Conservation (phyloP, 441 rosid species). For the Eutrema salsugineum region DNA sequence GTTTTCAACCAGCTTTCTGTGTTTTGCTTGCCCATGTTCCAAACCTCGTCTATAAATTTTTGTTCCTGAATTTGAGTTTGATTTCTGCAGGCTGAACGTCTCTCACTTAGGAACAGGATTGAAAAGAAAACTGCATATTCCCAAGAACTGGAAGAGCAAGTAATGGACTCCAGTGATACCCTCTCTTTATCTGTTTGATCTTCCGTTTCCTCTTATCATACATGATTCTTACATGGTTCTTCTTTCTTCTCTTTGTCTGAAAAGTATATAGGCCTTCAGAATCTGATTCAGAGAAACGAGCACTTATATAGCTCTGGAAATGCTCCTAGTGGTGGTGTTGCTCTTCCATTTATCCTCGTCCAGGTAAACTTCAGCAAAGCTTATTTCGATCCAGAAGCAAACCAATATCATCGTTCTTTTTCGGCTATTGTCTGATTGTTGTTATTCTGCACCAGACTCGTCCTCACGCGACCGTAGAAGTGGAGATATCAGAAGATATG, state of each 20-base stretch:
- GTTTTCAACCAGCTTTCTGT: constrained; percentile 35
- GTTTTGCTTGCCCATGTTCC: neutral
- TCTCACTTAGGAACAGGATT: constrained; percentile 65
- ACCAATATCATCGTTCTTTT: neutral
- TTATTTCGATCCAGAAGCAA: constrained; percentile 1
- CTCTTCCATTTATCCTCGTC: constrained; percentile 95
- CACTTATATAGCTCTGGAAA: constrained; percentile 75
- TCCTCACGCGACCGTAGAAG: constrained; percentile 99
- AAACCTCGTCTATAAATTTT: neutral
- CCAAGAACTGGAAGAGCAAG: constrained; percentile 95
- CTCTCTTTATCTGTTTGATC: neutral
- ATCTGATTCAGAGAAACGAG: constrained; percentile 79
- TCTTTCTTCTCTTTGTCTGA: constrained; percentile 20
- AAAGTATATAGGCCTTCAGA: constrained; percentile 86
- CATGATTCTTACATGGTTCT: constrained; percentile 5
- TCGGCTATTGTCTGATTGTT: neutral
- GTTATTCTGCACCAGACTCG: constrained; percentile 54
- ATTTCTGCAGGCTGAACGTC: constrained; percentile 61
- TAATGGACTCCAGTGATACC: constrained; percentile 28
- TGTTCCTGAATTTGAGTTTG: constrained; percentile 17
- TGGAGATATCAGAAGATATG: constrained; percentile 99
- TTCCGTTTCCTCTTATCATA: constrained; percentile 3
- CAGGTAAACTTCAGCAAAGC: constrained; percentile 58
- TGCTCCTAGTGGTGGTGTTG: constrained; percentile 88
- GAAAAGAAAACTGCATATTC: constrained; percentile 89